Evolutionary conservation across 176 grass and related monocot species (phyloP).

Genomic region (Lolium perenne): DNA sequence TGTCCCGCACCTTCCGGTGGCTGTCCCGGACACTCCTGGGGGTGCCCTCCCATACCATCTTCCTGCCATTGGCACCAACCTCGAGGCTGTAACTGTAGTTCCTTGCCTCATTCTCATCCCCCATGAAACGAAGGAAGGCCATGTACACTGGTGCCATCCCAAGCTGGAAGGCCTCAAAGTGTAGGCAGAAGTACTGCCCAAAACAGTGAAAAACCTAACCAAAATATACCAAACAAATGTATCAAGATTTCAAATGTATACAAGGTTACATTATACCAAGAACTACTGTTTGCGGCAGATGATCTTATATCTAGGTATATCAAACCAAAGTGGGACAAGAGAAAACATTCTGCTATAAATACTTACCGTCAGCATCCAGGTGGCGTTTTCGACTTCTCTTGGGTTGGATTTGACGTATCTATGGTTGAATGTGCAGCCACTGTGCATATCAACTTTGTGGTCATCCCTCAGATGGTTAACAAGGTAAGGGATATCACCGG

Average conservation of each 20-base stretch:
- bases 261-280: background rate
- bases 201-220: conserved; percentile 90
- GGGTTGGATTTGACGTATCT: conserved; percentile 88
- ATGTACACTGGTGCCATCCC: conserved; percentile 87
- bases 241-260: conserved; percentile 2
- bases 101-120: conserved; percentile 78
- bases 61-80: conserved; percentile 76
- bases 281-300: background rate
- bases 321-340: conserved; percentile 13
- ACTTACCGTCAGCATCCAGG: conserved; percentile 90
- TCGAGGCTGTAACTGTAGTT: conserved; percentile 90
- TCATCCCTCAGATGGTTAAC: conserved; percentile 83
- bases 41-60: conserved; percentile 90
- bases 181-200: conserved; percentile 89
- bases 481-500: conserved; percentile 76
- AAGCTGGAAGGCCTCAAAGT: conserved; percentile 93
- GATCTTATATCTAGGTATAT: conserved; percentile 6
- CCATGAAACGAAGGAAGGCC: conserved; percentile 95
- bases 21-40: conserved; percentile 82
- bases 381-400: conserved; percentile 81
- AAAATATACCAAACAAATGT: conserved; percentile 18
- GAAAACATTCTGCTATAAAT: background rate
- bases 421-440: conserved; percentile 94
- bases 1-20: conserved; percentile 81
- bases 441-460: conserved; percentile 93